Percentiles rank a stretch among this genome's conserved stretches.
These are phyloP conservation scores for Candida fluviatilis DNA, from an alignment of 805 yeast species.

Conservation along the genomic window DNA sequence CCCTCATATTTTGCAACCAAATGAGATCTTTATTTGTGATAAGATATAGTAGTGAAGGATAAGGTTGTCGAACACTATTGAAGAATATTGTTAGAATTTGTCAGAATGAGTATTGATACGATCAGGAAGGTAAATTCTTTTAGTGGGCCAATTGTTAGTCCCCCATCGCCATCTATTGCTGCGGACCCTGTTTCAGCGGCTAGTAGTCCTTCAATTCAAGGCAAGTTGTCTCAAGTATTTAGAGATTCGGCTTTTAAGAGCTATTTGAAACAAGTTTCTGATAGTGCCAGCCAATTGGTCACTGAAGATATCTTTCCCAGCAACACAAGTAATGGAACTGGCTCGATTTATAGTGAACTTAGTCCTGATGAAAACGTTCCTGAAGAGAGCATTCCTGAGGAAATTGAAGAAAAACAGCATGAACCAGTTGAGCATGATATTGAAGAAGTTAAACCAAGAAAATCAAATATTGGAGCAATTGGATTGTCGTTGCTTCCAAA, in stretches of 20 bases:
- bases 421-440: not conserved
- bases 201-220: slow-evolving; percentile 4
- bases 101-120: not conserved
- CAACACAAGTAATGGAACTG: not conserved
- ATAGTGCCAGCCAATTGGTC: not conserved
- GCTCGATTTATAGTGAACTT: not conserved
- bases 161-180: not conserved
- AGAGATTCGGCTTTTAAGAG: not conserved
- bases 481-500: slow-evolving; percentile 26
- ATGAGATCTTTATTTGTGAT: too few relatives aligned
- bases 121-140: not conserved
- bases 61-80: too few relatives aligned
- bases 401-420: not conserved
- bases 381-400: not conserved
- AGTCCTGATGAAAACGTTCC: not conserved
- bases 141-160: not conserved
- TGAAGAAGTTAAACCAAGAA: not conserved
- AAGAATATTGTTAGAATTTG: too few relatives aligned
- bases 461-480: slow-evolving; percentile 5
- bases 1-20: too few relatives aligned
- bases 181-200: slow-evolving; percentile 2
- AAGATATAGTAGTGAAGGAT: too few relatives aligned
- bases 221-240: slow-evolving; percentile 1
- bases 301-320: not conserved
- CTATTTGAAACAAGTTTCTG: slow-evolving; percentile 1